Evolutionary conservation across 2,329 filamentous ascomycete genomes (phyloP).

Genomic region (Epichloe hybrida): DNA sequence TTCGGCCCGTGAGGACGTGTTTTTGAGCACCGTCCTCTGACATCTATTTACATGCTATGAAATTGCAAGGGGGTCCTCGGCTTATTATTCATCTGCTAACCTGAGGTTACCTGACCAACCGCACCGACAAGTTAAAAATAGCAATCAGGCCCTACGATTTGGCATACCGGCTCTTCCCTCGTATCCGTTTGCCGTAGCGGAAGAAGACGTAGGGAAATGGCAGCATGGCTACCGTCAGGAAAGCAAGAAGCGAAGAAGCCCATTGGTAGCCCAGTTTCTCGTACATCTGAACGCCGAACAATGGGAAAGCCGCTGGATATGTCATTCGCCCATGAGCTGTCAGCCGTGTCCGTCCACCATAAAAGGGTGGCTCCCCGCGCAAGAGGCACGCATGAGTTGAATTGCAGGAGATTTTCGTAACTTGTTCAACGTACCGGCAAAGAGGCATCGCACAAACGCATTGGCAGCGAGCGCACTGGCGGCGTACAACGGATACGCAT

Average conservation of each 20-base stretch:
- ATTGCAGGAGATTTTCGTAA: slow-evolving; percentile 1
- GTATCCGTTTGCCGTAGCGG: slow-evolving; percentile 43
- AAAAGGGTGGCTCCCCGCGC: neutral
- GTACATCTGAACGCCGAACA: slow-evolving; percentile 67
- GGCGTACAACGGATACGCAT: slow-evolving; percentile 63
- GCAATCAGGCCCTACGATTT: slow-evolving; percentile 11
- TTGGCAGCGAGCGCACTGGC: slow-evolving; percentile 74
- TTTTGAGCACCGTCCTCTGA: neutral
- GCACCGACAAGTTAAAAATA: neutral
- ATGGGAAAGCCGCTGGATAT: slow-evolving; percentile 51
- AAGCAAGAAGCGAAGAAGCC: slow-evolving; percentile 49
- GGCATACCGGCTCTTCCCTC: slow-evolving; percentile 41
- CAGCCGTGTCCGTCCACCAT: slow-evolving; percentile 4
- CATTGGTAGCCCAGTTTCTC: slow-evolving; percentile 54
- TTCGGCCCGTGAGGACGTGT: neutral
- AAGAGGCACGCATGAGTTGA: neutral
- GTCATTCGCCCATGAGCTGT: neutral
- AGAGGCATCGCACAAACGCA: slow-evolving; percentile 62
- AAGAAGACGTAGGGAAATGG: slow-evolving; percentile 54
- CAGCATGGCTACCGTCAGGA: slow-evolving; percentile 47
- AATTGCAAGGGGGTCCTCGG: neutral
- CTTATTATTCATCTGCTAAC: neutral
- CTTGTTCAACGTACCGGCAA: slow-evolving; percentile 42
- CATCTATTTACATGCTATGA: neutral
- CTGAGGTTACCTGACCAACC: no score